Base-by-base conservation (phyloP, 208 protist species). In the Trypanosoma vivax region DNA sequence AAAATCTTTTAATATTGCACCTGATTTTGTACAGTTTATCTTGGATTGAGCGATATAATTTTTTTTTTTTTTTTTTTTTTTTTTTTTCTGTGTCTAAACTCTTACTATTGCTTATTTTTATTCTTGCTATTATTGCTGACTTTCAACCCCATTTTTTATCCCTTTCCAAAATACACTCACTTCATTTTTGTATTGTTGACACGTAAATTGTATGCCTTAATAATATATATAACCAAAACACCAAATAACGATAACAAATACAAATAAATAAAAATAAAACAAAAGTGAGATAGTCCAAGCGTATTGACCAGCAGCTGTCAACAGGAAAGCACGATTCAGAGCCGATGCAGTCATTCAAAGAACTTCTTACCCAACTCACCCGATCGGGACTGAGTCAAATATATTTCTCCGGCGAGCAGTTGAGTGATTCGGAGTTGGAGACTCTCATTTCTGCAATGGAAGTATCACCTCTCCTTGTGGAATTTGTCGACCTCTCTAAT, bases 401-500 rank as follows among this genome's bases (percentile, higher is more conserved):
- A 34, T 58, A 79, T 18, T 83, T 53, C 33, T 24, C 58, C 23
- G 60, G 46, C 10, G 25, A 75, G 18, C 38, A 66, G 9, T 21
- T 91, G 18, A 56, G 59, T 9, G 79, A 91, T 48, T 46, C 65
- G 13, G 42, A 88, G 33, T 41, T 91, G 16, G 58, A 65, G 19
- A 60, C 73, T 37, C 70, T 91, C 31, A 65, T 91, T 63, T 58
- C 51, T 2, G 83, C 79, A 0, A 78, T 91, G 61, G 71, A 86
- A 45, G 56, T 73, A 30, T 64, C 76, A 2, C 74, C 70, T 23
- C 40, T 76, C 23, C 40, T 60, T 2, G 46, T 76, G 1, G 70
- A 72, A 49, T 30, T 42, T 1, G 47, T 92, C 9, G 67, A 87
- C 50, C 24, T 86, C 13, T 75, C 75, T 1, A 55, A 48, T 18